Base-by-base conservation (phyloP, 805 yeast genomes). In the Candida multigemmis region DNA sequence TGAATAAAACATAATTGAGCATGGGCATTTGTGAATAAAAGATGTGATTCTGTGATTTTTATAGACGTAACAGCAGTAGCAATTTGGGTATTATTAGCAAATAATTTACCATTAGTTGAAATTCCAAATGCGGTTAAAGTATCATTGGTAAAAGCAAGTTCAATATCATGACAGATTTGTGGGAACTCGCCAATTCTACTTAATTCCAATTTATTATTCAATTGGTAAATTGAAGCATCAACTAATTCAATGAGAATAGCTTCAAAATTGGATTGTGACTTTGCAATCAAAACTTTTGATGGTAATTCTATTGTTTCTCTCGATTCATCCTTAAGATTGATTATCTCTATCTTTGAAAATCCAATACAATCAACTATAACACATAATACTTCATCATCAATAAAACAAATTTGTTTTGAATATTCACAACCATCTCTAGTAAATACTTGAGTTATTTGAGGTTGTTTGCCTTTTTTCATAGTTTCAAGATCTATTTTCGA, bases 1-100 rank as follows among this genome's bases (percentile, higher is more conserved):
- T 86, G 96, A 22, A 83, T 68, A 42, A 89, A 85, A 46, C 85
- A 79, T 34, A 91, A 62, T 35, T 74, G 73, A 35, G 85, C 82
- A 37, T 83, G 91, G 5, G 91, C 93, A 2, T 95, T 87, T 0
- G 98, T 91, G 48, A 81, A 80, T 16, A 83, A 50, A 9, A 89
- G 56, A 43, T 81, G 78, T 6, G 75, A 64, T 21, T 77, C 86
- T 0, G 94, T 75, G 8, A 80, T 54, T 30, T 71, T 66, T 31
- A 89, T 51, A 0, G 97, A 87, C 0, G 97, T 87, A 9, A 84
- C 87, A 9, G 89, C 85, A 3, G 72, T 61, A 2, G 82, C 65
- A 9, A 86, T 48, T 33, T 70, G 74, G 10, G 61, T 56, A 1
- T 65, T 66, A 37, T 78, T 74, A 3, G 75, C 76, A 47, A 60